Evolutionary conservation across 2,329 filamentous ascomycete genomes (phyloP), one percentile per base, ranked within the genome.

Genomic region (Orbilia oligospora): DNA sequence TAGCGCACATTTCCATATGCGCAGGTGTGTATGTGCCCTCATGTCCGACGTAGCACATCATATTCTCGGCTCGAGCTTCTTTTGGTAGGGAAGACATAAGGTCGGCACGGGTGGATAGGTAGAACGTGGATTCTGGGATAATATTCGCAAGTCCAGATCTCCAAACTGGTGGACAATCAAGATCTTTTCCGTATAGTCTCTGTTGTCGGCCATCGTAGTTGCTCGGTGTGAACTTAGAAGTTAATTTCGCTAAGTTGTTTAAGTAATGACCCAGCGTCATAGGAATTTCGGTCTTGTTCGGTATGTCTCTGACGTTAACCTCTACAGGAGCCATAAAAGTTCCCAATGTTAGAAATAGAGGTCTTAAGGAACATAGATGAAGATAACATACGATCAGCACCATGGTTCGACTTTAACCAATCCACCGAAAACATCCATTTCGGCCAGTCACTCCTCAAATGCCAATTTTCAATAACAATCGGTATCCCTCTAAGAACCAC

Each of bases 31-130:
- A 98, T 0, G 96, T 99, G 5, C 96, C 96, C 86, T 99, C 96
- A 82, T 98, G 95, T 0, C 96, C 96, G 82, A 98, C 91, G 82
- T 99, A 99, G 84, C 95, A 98, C 96, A 97, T 97, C 81, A 99
- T 87, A 80, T 99, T 99, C 83, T 97, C 91, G 0, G 96, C 96
- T 61, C 94, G 91, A 93, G 97, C 97, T 49, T 91, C 89, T 51
- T 88, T 86, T 0, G 94, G 93, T 3, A 99, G 87, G 82, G 92
- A 94, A 83, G 94, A 97, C 96, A 99, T 99, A 38, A 99, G 85
- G 83, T 99, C 96, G 5, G 95, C 95, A 1, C 94, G 91, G 55
- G 90, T 89, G 81, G 97, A 97, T 69, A 97, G 87, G 83, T 98
- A 99, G 83, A 94, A 97, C 0, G 98, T 86, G n/a, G 88, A 90